Percentiles rank a stretch among this genome's conserved stretches.
Conservation (phyloP, 75 land plant species). For the Cupressus sempervirens region DNA sequence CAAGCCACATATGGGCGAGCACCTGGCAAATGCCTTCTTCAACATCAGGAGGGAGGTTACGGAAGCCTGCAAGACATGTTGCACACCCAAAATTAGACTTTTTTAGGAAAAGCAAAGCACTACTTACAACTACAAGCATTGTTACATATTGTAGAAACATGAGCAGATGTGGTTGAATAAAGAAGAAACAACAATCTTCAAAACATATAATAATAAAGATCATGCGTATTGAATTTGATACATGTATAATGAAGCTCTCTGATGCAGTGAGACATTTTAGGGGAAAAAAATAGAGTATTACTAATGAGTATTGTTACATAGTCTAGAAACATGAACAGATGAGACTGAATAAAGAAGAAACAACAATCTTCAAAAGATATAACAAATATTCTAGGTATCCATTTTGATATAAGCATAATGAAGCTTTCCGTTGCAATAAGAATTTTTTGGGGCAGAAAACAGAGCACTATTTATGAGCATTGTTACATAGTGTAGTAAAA, state of each 20-base stretch:
- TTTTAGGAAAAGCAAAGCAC: neutral
- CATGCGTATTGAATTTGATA: neutral
- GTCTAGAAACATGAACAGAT: too few relatives aligned
- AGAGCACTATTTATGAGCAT: too few relatives aligned
- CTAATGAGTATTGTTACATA: too few relatives aligned
- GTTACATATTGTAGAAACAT: neutral
- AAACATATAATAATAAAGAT: neutral
- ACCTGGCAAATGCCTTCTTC: slow-evolving; percentile 98
- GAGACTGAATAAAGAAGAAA: neutral
- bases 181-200: neutral
- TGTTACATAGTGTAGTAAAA: too few relatives aligned
- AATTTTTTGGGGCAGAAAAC: too few relatives aligned
- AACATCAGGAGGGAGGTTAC: slow-evolving; percentile 53
- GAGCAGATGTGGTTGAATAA: neutral
- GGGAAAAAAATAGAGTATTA: too few relatives aligned
- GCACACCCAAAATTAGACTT: neutral
- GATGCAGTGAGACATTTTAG: too few relatives aligned
- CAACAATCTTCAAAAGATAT: neutral
- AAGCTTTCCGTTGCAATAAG: too few relatives aligned
- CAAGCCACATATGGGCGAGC: slow-evolving; percentile 85
- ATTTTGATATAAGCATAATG: neutral
- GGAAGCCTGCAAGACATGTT: slow-evolving; percentile 41
- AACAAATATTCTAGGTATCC: neutral
- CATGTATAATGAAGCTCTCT: too few relatives aligned
- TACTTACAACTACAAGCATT: slow-evolving; percentile 9